Base-by-base conservation (phyloP, 2,329 filamentous ascomycete species). In the Aspergillus hortae region DNA sequence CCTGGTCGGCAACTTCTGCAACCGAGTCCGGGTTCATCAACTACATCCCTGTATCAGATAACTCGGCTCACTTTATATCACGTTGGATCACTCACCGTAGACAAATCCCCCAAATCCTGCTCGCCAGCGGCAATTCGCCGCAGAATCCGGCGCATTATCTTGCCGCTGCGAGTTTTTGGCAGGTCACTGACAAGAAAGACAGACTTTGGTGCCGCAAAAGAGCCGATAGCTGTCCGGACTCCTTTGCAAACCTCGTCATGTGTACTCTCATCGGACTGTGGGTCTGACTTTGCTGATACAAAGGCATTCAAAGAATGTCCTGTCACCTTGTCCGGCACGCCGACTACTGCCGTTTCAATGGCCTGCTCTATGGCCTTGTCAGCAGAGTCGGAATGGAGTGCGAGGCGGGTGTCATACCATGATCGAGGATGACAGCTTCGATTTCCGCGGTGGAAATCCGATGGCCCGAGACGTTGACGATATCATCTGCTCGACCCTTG, bases 271-370 rank as follows among this genome's bases (percentile, higher is more conserved):
- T 11, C 3, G 27, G 10, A 2, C 10, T 11, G 7, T 10, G 27
- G 27, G 10, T 30, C 10, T 11, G 27, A 4, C 3, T 11, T 30
- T 6, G 27, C 27, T 11, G 27, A 30, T 9, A 96, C 91, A 65
- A 96, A 96, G 6, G 92, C 92, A 67, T 95, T 94, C 72, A 96
- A 90, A 0, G 92, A 89, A 77, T 96, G 92, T 57, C 92, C 92
- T 2, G 91, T 95, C 51, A 96, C 81, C 73, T 96, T 91, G 71
- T 96, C 92, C 48, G 83, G 75, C 59, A 96, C 85, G 65, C 92
- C 92, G 41, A 96, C 92, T 2, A 96, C 92, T 17, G 92, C 92
- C 1, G 91, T 89, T 76, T 96, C 92, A 51, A 89, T 91, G 50
- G 96, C 54, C 59, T 59, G 72, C 78, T 30, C 27, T 30, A 30